Conservation (phyloP, 805 yeast species). For the Wickerhamiella brachini region DNA sequence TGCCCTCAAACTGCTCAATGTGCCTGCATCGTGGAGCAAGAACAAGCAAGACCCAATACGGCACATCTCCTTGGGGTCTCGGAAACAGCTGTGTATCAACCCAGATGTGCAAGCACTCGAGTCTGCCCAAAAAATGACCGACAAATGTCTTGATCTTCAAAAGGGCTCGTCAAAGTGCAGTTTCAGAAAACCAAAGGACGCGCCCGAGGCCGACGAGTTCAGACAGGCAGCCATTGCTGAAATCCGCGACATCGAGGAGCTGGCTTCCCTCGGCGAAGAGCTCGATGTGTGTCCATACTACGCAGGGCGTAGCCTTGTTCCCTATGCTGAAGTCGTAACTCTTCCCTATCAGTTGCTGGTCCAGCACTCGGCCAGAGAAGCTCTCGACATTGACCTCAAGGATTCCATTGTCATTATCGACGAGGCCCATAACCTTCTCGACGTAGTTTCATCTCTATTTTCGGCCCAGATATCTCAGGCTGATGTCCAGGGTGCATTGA, state of each 20-base stretch:
- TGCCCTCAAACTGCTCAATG: constrained; percentile 48
- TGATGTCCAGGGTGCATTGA: constrained; percentile 35
- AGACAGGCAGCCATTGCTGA: constrained; percentile 41
- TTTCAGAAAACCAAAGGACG: constrained; percentile 25
- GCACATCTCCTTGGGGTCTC: constrained; percentile 62
- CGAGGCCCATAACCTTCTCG: constrained; percentile 84
- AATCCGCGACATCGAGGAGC: constrained; percentile 69
- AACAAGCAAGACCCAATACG: constrained; percentile 39
- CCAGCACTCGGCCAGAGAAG: constrained; percentile 44
- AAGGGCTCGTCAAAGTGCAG: constrained; percentile 30
- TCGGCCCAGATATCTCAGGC: constrained; percentile 42
- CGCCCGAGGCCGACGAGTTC: constrained; percentile 29
- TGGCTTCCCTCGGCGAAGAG: constrained; percentile 43
- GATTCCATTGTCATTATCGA: constrained; percentile 67
- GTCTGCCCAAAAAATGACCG: constrained; percentile 50
- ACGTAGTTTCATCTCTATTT: constrained; percentile 55
- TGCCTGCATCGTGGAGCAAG: constrained; percentile 45
- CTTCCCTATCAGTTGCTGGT: constrained; percentile 74
- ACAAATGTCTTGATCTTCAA: constrained; percentile 65
- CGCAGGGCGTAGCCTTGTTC: constrained; percentile 43
- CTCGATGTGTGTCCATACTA: constrained; percentile 70
- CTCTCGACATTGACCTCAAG: constrained; percentile 43
- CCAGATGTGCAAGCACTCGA: constrained; percentile 39
- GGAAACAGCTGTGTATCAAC: constrained; percentile 75
- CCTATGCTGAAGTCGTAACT: constrained; percentile 58